A percentile compares a stretch with the other conserved stretches of the same genome.
phyloP scores from a whole-genome alignment of 2,329 filamentous ascomycete species.

The Rutstroemia sp. region DNA sequence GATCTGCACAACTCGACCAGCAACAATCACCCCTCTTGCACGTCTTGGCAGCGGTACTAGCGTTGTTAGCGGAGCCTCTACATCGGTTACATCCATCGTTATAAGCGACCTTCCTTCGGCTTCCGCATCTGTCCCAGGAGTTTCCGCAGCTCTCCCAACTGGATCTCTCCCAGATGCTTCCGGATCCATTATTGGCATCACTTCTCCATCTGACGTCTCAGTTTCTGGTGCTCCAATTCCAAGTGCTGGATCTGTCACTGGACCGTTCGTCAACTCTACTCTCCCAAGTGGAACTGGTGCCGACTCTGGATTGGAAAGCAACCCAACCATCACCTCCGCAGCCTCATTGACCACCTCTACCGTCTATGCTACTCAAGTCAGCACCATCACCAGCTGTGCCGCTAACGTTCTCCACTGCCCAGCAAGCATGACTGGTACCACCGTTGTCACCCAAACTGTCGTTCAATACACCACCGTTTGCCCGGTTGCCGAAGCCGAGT shows the following conservation, averaged over 20 bases:
- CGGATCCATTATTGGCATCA: background rate
- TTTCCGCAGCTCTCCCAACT: too few relatives aligned
- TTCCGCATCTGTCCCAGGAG: too few relatives aligned
- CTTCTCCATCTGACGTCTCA: background rate
- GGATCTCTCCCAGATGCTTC: too few relatives aligned
- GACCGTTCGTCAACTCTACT: background rate
- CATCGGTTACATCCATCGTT: background rate
- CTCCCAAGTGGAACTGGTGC: background rate
- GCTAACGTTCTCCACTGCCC: conserved; percentile 16
- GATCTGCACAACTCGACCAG: background rate
- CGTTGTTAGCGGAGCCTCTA: background rate
- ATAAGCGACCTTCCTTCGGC: too few relatives aligned
- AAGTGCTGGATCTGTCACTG: background rate
- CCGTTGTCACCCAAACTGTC: conserved; percentile 13
- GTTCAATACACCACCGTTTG: conserved; percentile 16
- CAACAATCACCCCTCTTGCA: background rate
- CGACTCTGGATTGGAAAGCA: background rate
- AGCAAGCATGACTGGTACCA: conserved; percentile 2
- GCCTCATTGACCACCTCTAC: conserved; percentile 15
- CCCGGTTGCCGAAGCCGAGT: conserved; percentile 6
- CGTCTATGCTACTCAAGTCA: conserved; percentile 11
- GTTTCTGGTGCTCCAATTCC: background rate
- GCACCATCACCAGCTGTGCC: conserved; percentile 15
- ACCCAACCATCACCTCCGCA: conserved; percentile 12
- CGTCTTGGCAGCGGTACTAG: too few relatives aligned